Percentiles rank a stretch among this genome's conserved stretches.
These are phyloP conservation scores for Aureobasidium sp. DNA, from an alignment of 2,329 filamentous ascomycete genomes.

Conservation along the genomic window DNA sequence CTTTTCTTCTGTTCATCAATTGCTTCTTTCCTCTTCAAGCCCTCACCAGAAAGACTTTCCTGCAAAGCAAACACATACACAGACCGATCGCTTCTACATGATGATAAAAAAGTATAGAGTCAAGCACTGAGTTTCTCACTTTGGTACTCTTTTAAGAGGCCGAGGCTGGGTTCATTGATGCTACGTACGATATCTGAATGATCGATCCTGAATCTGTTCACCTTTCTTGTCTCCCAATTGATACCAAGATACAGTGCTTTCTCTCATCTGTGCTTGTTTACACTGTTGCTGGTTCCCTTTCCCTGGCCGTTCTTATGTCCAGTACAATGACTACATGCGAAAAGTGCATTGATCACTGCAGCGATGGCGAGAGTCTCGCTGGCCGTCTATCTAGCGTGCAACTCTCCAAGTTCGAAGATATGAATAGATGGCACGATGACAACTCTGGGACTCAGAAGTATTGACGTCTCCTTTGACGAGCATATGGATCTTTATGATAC, in stretches of 20 bases:
- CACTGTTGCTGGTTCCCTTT: not conserved
- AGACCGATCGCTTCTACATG: not conserved
- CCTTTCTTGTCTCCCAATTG: not conserved
- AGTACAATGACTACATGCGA: not conserved
- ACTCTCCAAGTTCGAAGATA: not conserved
- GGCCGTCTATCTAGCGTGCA: not conserved
- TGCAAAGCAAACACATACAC: not conserved
- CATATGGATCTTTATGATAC: not conserved
- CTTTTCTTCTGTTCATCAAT: conserved; percentile 6
- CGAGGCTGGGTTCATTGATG: not conserved
- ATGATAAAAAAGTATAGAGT: conserved; percentile 8
- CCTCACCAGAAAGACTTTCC: not conserved
- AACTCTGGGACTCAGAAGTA: no score
- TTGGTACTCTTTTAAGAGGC: not conserved
- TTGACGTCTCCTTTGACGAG: no score
- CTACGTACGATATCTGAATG: conserved; percentile 6
- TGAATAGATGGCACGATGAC: no score
- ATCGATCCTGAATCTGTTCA: not conserved
- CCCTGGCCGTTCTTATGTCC: not conserved
- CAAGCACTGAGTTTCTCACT: conserved; percentile 1
- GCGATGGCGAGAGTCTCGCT: no score
- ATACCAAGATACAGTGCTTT: no score
- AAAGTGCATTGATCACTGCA: not conserved
- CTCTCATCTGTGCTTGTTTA: not conserved
- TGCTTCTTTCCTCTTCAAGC: not conserved